phyloP scores from a whole-genome alignment of 306 rosid species.

The Vigna mungo region DNA sequence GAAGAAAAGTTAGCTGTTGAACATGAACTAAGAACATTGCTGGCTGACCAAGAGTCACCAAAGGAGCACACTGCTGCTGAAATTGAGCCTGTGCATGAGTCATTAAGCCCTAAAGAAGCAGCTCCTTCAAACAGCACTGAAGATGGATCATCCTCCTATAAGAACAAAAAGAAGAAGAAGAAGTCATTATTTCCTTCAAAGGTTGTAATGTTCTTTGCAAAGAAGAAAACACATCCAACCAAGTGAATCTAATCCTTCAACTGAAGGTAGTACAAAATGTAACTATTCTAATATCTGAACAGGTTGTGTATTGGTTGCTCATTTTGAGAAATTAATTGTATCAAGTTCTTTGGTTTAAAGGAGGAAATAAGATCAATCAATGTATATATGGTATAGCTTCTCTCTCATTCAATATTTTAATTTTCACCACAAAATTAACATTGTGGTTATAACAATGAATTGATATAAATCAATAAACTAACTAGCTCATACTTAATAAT shows the following conservation, averaged over 20 bases:
- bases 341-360: conserved; percentile 31
- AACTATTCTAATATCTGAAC: conserved; percentile 4
- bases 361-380: conserved; percentile 21
- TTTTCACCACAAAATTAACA: background rate
- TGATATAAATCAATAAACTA: too few species aligned
- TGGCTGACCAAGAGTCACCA: conserved; percentile 64
- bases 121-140: conserved; percentile 44
- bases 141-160: conserved; percentile 59
- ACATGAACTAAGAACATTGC: conserved; percentile 78
- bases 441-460: background rate
- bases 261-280: conserved; percentile 3
- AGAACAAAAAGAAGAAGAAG: conserved; percentile 79
- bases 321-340: conserved; percentile 38
- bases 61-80: conserved; percentile 44
- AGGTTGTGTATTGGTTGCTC: conserved; percentile 8
- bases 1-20: conserved; percentile 81
- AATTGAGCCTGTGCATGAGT: conserved; percentile 28
- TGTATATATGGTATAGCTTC: conserved; percentile 33
- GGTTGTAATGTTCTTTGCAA: conserved; percentile 81
- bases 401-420: conserved; percentile 25
- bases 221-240: conserved; percentile 62
- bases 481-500: too few species aligned
- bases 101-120: conserved; percentile 48
- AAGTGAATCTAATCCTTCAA: conserved; percentile 51
- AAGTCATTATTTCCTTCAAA: conserved; percentile 70